phyloP scores from a whole-genome alignment of 305 asterid genomes.

The Monarda citriodora region DNA sequence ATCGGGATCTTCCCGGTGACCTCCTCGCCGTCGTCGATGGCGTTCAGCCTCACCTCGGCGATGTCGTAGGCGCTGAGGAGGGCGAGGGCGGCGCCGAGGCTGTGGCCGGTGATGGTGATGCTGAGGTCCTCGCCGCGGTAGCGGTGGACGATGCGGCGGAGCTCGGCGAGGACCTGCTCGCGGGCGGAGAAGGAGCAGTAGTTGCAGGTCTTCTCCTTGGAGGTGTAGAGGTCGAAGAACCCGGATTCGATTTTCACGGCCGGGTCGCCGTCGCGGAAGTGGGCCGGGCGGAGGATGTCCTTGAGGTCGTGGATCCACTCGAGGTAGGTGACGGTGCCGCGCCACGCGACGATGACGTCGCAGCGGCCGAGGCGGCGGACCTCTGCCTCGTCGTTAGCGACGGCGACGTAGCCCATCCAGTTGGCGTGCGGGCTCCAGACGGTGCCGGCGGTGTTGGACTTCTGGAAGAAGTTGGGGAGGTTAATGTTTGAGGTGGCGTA shows the following conservation, averaged over 20 bases:
- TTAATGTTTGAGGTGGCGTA: conserved; percentile 79
- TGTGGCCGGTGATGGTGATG: conserved; percentile 77
- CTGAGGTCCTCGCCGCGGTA: conserved; percentile 61
- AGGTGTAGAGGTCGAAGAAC: conserved; percentile 75
- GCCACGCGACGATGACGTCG: conserved; percentile 71
- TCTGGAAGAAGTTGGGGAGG: conserved; percentile 69
- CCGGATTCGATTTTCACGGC: conserved; percentile 71
- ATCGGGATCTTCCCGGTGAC: conserved; percentile 36
- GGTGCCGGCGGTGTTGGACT: conserved; percentile 32
- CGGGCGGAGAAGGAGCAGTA: conserved; percentile 70
- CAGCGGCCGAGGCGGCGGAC: conserved; percentile 71
- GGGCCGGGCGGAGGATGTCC: conserved; percentile 73
- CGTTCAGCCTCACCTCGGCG: conserved; percentile 58
- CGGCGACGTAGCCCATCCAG: conserved; percentile 90
- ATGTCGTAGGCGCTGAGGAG: conserved; percentile 68
- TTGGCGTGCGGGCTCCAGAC: conserved; percentile 86
- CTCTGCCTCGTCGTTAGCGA: conserved; percentile 55
- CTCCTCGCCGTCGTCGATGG: conserved; percentile 26
- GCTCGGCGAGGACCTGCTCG: conserved; percentile 71
- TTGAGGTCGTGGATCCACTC: conserved; percentile 88
- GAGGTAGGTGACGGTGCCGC: conserved; percentile 81
- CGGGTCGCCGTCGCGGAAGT: conserved; percentile 70
- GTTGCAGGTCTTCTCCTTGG: conserved; percentile 48
- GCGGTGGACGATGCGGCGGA: conserved; percentile 57
- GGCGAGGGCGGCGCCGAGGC: conserved; percentile 82